Evolutionary conservation across 1,139 yeast genomes (phyloP).

Genomic region (Geotrichum armillariae): DNA sequence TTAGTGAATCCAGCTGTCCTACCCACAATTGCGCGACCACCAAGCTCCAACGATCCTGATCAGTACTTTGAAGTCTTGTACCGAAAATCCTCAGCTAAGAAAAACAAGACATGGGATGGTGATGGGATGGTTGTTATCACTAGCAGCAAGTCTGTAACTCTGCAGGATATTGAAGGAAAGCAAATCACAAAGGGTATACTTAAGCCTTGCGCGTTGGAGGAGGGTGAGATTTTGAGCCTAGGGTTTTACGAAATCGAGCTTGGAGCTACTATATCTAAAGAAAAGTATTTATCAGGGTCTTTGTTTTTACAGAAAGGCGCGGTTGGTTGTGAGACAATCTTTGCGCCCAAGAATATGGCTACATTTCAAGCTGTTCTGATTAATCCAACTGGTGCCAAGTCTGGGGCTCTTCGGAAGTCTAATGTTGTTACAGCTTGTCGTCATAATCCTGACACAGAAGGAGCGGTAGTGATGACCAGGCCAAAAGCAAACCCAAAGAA

Average conservation of each 20-base stretch:
- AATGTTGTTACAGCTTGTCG: slow-evolving; percentile 35
- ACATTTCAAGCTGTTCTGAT: slow-evolving; percentile 9
- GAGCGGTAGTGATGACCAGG: slow-evolving; percentile 51
- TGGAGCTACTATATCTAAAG: slow-evolving; percentile 39
- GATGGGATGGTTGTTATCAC: slow-evolving; percentile 61
- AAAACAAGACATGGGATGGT: slow-evolving; percentile 94
- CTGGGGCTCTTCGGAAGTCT: slow-evolving; percentile 12
- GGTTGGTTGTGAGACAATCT: neutral
- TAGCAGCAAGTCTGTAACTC: slow-evolving; percentile 21
- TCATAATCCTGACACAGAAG: slow-evolving; percentile 44
- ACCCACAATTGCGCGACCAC: neutral
- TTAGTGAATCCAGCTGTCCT: neutral
- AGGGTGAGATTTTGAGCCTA: slow-evolving; percentile 47
- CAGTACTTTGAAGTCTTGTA: slow-evolving; percentile 51
- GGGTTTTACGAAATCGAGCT: slow-evolving; percentile 58
- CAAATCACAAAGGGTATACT: slow-evolving; percentile 16
- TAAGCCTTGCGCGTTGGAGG: slow-evolving; percentile 7
- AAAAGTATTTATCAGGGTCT: slow-evolving; percentile 26
- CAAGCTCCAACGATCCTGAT: neutral
- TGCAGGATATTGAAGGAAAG: slow-evolving; percentile 33
- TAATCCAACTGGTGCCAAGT: slow-evolving; percentile 4
- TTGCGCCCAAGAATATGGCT: neutral
- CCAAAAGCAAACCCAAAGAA: slow-evolving; percentile 21
- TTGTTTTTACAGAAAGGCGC: slow-evolving; percentile 19
- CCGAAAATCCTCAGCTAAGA: slow-evolving; percentile 71